Evolutionary conservation across 75 land plant genomes (phyloP).

Genomic region (Selaginella tamariscina): DNA sequence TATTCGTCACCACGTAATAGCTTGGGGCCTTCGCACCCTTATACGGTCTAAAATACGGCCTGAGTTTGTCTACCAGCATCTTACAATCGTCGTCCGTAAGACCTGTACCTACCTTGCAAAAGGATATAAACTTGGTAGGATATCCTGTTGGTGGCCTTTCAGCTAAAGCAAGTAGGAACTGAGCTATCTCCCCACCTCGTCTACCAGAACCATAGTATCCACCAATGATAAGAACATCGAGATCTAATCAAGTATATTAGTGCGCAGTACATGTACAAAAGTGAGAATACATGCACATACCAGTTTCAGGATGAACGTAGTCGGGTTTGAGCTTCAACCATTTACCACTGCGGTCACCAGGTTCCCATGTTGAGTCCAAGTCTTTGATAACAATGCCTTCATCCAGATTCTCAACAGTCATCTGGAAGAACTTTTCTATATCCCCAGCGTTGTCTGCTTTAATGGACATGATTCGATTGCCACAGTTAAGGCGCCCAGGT

Average conservation of each 20-base stretch:
- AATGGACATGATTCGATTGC: slow-evolving; percentile 68
- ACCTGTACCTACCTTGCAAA: slow-evolving; percentile 91
- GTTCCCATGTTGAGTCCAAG: slow-evolving; percentile 96
- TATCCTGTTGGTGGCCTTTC: slow-evolving; percentile 46
- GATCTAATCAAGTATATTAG: slow-evolving; percentile 77
- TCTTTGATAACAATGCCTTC: slow-evolving; percentile 94
- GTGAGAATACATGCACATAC: too few species aligned
- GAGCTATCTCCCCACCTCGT: slow-evolving; percentile 92
- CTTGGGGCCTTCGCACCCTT: slow-evolving; percentile 53
- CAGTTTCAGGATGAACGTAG: slow-evolving; percentile 42
- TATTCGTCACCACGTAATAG: slow-evolving; percentile 76
- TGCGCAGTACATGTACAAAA: too few species aligned
- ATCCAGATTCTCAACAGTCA: slow-evolving; percentile 82
- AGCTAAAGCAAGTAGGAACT: slow-evolving; percentile 82
- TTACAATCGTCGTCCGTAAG: slow-evolving; percentile 79
- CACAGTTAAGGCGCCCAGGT: slow-evolving; percentile 27
- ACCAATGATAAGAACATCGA: slow-evolving; percentile 96
- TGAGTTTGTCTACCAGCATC: slow-evolving; percentile 61
- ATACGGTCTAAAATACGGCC: slow-evolving; percentile 78
- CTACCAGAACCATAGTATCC: slow-evolving; percentile 76
- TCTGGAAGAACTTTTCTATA: slow-evolving; percentile 68
- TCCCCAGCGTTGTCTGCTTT: slow-evolving; percentile 52
- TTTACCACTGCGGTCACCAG: slow-evolving; percentile 89
- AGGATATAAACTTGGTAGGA: slow-evolving; percentile 88
- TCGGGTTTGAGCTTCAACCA: slow-evolving; percentile 97